These are phyloP conservation scores for Euphorbia peplus DNA, from an alignment of 345 rosid species.

Conservation along the genomic window DNA sequence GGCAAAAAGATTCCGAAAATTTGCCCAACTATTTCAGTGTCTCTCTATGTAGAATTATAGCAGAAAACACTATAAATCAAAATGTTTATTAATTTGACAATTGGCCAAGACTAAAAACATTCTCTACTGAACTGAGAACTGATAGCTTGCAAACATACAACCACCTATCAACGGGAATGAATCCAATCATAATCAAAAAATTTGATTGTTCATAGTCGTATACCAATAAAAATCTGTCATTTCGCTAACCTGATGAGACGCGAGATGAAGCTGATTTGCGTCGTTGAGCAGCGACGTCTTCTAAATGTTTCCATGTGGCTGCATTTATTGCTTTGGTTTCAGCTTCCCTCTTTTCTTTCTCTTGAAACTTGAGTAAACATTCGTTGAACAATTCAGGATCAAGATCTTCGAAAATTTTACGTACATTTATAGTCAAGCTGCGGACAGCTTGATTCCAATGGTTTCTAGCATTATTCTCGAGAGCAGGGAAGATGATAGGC, in stretches of 20 bases:
- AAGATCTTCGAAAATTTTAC: slow-evolving; percentile 29
- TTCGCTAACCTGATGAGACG: slow-evolving; percentile 18
- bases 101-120: slow-evolving; percentile 15
- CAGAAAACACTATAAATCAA: slow-evolving; percentile 19
- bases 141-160: slow-evolving; percentile 7
- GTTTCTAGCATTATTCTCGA: slow-evolving; percentile 24
- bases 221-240: slow-evolving; percentile 11
- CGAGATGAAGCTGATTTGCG: not conserved
- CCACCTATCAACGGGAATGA: slow-evolving; percentile 10
- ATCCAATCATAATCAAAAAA: slow-evolving; percentile 17
- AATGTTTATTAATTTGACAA: slow-evolving; percentile 5
- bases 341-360: slow-evolving; percentile 14
- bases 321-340: slow-evolving; percentile 19
- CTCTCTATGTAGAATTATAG: not conserved
- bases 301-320: slow-evolving; percentile 24
- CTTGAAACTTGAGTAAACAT: slow-evolving; percentile 20
- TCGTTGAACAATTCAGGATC: slow-evolving; percentile 26
- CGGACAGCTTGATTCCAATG: slow-evolving; percentile 35
- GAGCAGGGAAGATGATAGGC: slow-evolving; percentile 28
- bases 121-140: not conserved
- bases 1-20: not conserved
- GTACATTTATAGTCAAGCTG: slow-evolving; percentile 30
- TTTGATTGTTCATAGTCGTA: not conserved
- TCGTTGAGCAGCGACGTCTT: slow-evolving; percentile 16
- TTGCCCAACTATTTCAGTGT: not conserved